These are phyloP conservation scores for Leccinum subrobustum DNA, from an alignment of 1,284 basidiomycete species.

Conservation along the genomic window DNA sequence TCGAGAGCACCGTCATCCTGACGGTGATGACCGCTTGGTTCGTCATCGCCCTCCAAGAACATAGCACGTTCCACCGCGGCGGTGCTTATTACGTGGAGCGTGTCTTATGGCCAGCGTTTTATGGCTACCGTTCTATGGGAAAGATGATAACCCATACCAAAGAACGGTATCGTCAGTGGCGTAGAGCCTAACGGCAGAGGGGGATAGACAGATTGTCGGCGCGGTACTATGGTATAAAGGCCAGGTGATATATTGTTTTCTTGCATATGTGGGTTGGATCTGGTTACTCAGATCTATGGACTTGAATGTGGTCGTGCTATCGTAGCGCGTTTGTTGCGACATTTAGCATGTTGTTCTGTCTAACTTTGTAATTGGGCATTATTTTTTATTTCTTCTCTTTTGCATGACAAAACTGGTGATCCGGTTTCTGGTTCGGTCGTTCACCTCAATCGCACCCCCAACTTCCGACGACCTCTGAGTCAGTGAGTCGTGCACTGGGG, in stretches of 20 bases:
- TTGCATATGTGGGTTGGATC: not conserved
- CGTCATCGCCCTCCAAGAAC: slow-evolving; percentile 32
- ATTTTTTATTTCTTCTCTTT: not conserved
- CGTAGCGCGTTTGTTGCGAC: not conserved
- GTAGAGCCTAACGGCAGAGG: not conserved
- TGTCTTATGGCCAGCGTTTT: slow-evolving; percentile 23
- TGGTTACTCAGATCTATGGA: not conserved
- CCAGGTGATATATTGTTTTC: not conserved
- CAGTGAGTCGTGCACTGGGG: no score
- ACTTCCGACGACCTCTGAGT: not conserved
- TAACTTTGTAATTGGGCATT: not conserved
- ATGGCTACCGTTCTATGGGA: not conserved
- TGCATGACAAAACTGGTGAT: not conserved
- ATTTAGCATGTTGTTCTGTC: not conserved
- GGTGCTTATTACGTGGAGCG: slow-evolving; percentile 11
- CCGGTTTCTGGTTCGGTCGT: not conserved
- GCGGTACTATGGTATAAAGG: not conserved
- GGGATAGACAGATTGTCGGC: not conserved
- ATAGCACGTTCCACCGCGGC: slow-evolving; percentile 25
- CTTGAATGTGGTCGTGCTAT: not conserved
- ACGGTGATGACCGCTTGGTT: slow-evolving; percentile 53
- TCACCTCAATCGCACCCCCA: not conserved
- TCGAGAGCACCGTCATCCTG: slow-evolving; percentile 43
- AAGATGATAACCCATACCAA: not conserved
- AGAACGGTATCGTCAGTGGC: not conserved